Percentiles rank a stretch among this genome's conserved stretches.
phyloP scores from a whole-genome alignment of 208 protist species.

The Blastocrithidia nonstop region DNA sequence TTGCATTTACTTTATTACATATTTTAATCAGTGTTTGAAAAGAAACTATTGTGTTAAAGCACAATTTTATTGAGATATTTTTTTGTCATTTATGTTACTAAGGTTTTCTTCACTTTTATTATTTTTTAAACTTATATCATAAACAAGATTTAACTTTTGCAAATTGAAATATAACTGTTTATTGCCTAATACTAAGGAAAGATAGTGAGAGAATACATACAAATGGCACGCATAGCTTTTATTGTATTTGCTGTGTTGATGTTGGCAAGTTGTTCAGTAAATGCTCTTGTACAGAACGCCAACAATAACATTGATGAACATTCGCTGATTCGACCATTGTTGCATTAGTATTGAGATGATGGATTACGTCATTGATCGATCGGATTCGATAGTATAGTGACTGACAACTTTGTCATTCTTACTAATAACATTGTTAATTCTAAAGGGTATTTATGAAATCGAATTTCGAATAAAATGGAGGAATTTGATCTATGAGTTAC shows the following conservation, averaged over 20 bases:
- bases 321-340: neutral
- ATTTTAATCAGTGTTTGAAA: conserved; percentile 1
- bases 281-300: neutral
- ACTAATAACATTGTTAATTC: neutral
- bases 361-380: neutral
- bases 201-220: too few relatives aligned
- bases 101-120: neutral
- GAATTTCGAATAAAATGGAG: neutral
- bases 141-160: too few relatives aligned
- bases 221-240: too few relatives aligned
- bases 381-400: neutral
- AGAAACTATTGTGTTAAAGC: too few relatives aligned
- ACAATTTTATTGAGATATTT: too few relatives aligned
- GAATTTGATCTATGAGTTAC: neutral
- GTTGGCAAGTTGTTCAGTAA: neutral
- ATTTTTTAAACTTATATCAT: too few relatives aligned
- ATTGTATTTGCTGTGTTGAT: neutral
- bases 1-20: neutral
- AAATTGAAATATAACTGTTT: too few relatives aligned
- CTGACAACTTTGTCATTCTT: neutral
- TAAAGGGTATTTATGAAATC: neutral
- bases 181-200: too few relatives aligned
- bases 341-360: neutral
- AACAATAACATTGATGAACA: too few relatives aligned
- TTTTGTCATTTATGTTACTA: too few relatives aligned